Base-by-base conservation (phyloP, 768 basidiomycete species). In the Gymnopilus dilepis region DNA sequence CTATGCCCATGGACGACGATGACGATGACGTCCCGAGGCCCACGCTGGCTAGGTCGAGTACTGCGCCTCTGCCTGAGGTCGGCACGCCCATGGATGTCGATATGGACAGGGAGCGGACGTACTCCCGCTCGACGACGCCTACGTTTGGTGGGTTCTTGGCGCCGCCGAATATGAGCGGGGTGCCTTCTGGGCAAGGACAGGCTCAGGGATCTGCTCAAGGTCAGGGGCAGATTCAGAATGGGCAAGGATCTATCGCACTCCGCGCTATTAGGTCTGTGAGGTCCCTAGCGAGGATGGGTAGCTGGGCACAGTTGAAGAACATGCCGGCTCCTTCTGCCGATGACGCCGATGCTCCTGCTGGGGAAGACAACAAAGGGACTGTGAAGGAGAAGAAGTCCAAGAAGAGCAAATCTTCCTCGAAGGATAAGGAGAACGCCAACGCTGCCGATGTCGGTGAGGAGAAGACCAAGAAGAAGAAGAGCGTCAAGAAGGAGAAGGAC, bases 201-300 rank as follows among this genome's bases (percentile, higher is more conserved):
- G 31, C 7, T 6, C 51, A 53, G 9, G n/a, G 66, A 3, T 37
- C 34, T 37, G 9, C 34, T 67, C 53, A 55, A 30, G 22, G 48
- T 57, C 34, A 67, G 62, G 28, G 24, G 0, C 82, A 83, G 33
- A 34, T 12, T 6, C 33, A 34, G 12, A n/a, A 67, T 66, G 52
- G 55, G 38, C 82, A 83, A 28, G 85, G 82, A 30, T 91, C 89
- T 0, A 90, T 94, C 42, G 92, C 92, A 0, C 60, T 93, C 28
- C 84, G 92, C 5, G 92, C 92, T 4, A 93, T 94, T 78, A 81
- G 88, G 42, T 89, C 87, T 13, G 86, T 94, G 65, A 80, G 87
- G 26, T 88, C 86, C 2, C 73, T 93, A 41, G 91, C 92, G 3
- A 77, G 86, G 33, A 86, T 93, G 47, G 84, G 86, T 1, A 88